Evolutionary conservation across 352 stramenopile species (phyloP).

Genomic region (Globisporangium rhizosaccharum): DNA sequence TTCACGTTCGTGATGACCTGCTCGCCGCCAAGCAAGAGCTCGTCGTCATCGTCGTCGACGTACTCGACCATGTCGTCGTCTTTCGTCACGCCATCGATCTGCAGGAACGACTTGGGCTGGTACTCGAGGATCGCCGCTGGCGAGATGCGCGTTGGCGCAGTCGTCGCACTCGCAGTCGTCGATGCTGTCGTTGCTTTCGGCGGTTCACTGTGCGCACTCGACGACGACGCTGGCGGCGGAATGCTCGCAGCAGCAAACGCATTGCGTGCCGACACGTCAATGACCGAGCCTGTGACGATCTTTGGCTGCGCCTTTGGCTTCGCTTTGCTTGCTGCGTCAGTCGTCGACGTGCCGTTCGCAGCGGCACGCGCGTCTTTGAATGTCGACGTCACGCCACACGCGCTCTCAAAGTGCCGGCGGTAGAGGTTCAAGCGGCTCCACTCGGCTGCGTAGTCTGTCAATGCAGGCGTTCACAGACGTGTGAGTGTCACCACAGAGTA

Average conservation of each 20-base stretch:
- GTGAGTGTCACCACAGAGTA: neutral
- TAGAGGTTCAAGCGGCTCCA: conserved; percentile 78
- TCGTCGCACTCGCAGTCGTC: conserved; percentile 10
- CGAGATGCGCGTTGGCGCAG: conserved; percentile 14
- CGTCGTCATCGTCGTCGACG: conserved; percentile 64
- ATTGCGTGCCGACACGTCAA: conserved; percentile 15
- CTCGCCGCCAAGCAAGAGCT: conserved; percentile 38
- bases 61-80: conserved; percentile 62
- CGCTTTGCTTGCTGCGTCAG: neutral
- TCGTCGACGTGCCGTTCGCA: conserved; percentile 4
- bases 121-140: conserved; percentile 55
- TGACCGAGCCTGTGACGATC: conserved; percentile 1
- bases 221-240: neutral
- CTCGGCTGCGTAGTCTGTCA: conserved; percentile 55
- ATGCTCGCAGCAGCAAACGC: conserved; percentile 13
- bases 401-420: conserved; percentile 71
- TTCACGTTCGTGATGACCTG: conserved; percentile 77
- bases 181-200: conserved; percentile 6
- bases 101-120: conserved; percentile 71
- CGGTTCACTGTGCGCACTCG: neutral
- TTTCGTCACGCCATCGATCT: conserved; percentile 30
- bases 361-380: conserved; percentile 26
- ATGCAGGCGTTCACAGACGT: neutral
- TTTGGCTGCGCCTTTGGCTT: conserved; percentile 10
- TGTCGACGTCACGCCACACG: conserved; percentile 53